phyloP scores from a whole-genome alignment of 2,329 filamentous ascomycete genomes.

The Ambrosiella xylebori region DNA sequence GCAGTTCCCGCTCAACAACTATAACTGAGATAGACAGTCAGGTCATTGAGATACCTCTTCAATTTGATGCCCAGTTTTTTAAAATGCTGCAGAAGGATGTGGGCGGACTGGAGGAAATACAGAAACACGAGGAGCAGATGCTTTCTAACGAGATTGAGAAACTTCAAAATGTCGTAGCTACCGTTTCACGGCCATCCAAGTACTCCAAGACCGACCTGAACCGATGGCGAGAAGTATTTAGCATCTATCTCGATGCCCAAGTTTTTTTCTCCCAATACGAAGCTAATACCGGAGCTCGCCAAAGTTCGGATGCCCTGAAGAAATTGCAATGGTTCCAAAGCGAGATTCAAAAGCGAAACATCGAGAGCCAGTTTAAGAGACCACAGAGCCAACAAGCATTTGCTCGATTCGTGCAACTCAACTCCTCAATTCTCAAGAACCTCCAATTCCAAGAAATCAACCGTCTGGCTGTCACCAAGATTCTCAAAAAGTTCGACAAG shows the following conservation, averaged over 20 bases:
- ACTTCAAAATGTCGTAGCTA: slow-evolving; percentile 47
- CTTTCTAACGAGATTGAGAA: slow-evolving; percentile 45
- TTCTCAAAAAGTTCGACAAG: slow-evolving; percentile 86
- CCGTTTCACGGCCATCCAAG: slow-evolving; percentile 44
- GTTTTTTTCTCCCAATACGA: slow-evolving; percentile 73
- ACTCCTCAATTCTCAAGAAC: slow-evolving; percentile 58
- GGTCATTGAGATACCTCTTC: slow-evolving; percentile 55
- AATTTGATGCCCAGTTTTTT: slow-evolving; percentile 68
- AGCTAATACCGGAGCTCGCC: slow-evolving; percentile 48
- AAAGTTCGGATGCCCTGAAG: slow-evolving; percentile 45
- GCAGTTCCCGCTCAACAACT: neutral
- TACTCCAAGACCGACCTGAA: slow-evolving; percentile 50
- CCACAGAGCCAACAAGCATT: slow-evolving; percentile 48
- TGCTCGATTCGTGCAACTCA: slow-evolving; percentile 52
- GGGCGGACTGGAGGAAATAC: slow-evolving; percentile 48
- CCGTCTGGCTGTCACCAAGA: slow-evolving; percentile 58
- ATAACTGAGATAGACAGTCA: neutral
- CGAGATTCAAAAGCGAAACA: slow-evolving; percentile 42
- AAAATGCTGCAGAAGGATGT: slow-evolving; percentile 56
- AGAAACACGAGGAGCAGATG: slow-evolving; percentile 44
- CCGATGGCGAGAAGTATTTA: slow-evolving; percentile 66
- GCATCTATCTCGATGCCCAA: slow-evolving; percentile 61
- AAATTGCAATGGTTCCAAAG: slow-evolving; percentile 56
- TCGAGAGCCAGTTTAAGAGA: slow-evolving; percentile 47
- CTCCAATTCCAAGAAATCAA: slow-evolving; percentile 78